Evolutionary conservation across 345 rosid species (phyloP).

Genomic region (Salix exigua): DNA sequence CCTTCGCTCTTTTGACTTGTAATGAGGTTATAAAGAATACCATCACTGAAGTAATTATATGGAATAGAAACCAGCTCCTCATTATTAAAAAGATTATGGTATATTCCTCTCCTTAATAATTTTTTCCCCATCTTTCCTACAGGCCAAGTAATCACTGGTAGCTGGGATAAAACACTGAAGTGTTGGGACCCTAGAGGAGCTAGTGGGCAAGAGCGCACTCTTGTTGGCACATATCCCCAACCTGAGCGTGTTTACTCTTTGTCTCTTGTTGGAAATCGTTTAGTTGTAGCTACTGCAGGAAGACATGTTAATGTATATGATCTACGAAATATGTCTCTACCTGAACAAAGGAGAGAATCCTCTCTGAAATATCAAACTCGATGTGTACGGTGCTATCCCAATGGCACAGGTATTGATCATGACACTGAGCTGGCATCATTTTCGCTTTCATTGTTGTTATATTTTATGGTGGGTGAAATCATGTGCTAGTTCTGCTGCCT

Average conservation of each 20-base stretch:
- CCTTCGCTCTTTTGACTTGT: neutral
- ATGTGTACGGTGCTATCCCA: constrained; percentile 92
- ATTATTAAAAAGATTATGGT: neutral
- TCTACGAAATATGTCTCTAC: constrained; percentile 89
- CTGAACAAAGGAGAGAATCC: constrained; percentile 93
- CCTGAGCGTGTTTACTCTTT: constrained; percentile 95
- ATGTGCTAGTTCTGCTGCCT: neutral
- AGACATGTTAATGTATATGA: constrained; percentile 93
- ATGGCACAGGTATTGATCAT: constrained; percentile 64
- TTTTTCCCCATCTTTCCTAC: constrained; percentile 7
- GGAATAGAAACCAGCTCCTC: neutral
- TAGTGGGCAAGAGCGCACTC: constrained; percentile 78
- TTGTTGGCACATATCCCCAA: constrained; percentile 79
- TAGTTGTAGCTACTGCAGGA: constrained; percentile 95
- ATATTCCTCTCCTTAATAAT: neutral
- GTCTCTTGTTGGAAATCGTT: constrained; percentile 83
- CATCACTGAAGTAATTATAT: neutral
- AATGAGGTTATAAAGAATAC: neutral
- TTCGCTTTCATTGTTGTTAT: neutral
- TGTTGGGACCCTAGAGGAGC: constrained; percentile 99
- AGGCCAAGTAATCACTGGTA: constrained; percentile 96
- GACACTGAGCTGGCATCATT: neutral
- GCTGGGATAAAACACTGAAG: constrained; percentile 92
- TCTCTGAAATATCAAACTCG: constrained; percentile 93
- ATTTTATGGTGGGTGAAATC: neutral